Evolutionary conservation across 2,329 filamentous ascomycete species (phyloP), one percentile per base, ranked within the genome.

Genomic region (Alternaria hordeiaustralica): DNA sequence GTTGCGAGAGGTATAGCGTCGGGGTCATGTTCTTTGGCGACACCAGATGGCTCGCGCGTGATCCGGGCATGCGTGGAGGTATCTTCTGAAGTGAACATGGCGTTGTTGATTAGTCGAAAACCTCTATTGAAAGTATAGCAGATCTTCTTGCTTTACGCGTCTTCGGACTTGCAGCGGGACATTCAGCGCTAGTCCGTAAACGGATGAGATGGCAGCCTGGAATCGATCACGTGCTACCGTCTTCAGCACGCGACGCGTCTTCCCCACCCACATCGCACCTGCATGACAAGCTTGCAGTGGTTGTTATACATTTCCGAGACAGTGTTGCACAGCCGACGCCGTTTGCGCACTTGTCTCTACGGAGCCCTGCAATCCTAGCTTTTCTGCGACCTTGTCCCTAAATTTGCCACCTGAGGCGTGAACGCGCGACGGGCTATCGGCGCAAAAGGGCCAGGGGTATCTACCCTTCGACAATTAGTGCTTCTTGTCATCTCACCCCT

Each of bases 331-430:
- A 26, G 36, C 36, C 43, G 23, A 18, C 25, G 55, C 41, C 55
- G 21, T 47, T 33, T 54, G 33, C 30, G 30, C 23, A 45, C 36
- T 53, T 18, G 25, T 51, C 13, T 33, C 21, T 18, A 2, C 58
- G 25, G 33, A 23, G 45, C 25, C 30, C 28, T 43, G 11, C 58
- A 33, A 44, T 30, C 49, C 47, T 49, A 45, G 53, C 55, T 9
- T 21, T 33, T 50, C 36, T 25, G 49, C 47, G 36, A 63, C 21
- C 26, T 33, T 60, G 43, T 58, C 56, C 46, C 56, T 50, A 53
- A 55, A 63, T 74, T 75, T 62, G 73, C 74, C 74, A 76, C 74
- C 60, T 61, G 63, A 60, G 64, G 66, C 70, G 72, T 67, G 65
- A 73, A 41, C 58, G 65, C 69, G 71, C 73, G 69, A 68, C 68